phyloP scores from a whole-genome alignment of 1,284 basidiomycete genomes.

The Cystobasidium pallidum region DNA sequence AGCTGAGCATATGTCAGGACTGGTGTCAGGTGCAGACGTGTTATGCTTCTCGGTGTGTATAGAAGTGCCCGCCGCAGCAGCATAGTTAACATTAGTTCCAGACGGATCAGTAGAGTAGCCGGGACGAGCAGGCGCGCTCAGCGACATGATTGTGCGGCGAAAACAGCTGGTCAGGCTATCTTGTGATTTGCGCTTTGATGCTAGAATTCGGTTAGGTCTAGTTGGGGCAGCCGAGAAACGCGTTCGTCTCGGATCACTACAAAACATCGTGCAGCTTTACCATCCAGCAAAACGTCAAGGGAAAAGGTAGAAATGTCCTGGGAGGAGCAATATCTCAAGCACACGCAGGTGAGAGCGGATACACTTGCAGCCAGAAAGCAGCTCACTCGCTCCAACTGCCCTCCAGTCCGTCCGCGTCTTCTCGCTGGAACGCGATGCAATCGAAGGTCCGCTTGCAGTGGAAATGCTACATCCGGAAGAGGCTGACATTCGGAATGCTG shows the following conservation, averaged over 20 bases:
- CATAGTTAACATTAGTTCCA: neutral
- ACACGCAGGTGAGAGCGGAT: slow-evolving; percentile 10
- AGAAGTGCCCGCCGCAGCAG: neutral
- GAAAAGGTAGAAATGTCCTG: neutral
- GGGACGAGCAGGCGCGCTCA: neutral
- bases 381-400: neutral
- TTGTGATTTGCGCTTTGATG: neutral
- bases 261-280: neutral
- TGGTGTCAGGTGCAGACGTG: neutral
- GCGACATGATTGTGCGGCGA: neutral
- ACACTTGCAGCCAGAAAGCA: no score
- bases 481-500: neutral
- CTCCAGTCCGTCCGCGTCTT: slow-evolving; percentile 31
- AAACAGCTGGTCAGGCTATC: neutral
- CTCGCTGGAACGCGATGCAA: slow-evolving; percentile 34
- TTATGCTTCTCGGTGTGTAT: neutral
- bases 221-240: slow-evolving; percentile 16
- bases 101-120: slow-evolving; percentile 12
- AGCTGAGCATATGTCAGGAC: neutral
- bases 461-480: neutral
- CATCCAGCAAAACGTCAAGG: neutral
- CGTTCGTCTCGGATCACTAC: neutral
- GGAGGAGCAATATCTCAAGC: slow-evolving; percentile 26
- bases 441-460: slow-evolving; percentile 3
- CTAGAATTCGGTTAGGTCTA: neutral